Base-by-base conservation (phyloP, 805 yeast species). In the Pichia thaimueangensis region DNA sequence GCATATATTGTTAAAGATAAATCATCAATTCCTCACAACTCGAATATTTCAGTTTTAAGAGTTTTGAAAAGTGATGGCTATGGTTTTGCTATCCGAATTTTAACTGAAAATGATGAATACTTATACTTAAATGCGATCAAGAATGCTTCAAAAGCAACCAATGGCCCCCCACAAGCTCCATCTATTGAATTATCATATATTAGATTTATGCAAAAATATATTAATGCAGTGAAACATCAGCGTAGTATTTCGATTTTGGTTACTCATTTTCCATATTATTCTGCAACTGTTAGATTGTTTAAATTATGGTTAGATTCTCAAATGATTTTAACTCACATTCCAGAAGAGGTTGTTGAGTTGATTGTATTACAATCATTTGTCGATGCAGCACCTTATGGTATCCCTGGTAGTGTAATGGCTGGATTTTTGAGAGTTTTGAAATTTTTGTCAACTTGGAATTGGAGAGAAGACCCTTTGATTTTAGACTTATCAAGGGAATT, bases 251-350 rank as follows among this genome's bases (percentile, higher is more conserved):
- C 80, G 41, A 74, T 83, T 9, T 67, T 89, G 47, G 73, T 87
- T 2, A 82, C 79, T 44, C 76, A 83, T 41, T 85, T 71, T 64
- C 86, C 82, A 35, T 78, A 73, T 54, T 84, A 77, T 54, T 78
- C 95, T 1, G 79, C 95, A 6, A 77, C 91, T 0, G 91, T 85
- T 12, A 72, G 98, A 45, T 64, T 89, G 27, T 82, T 93, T 64
- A 93, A 93, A 62, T 74, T 74, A 52, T 93, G 98, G 97, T 69
- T 93, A 45, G 88, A 86, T 49, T 71, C 84, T 1, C 99, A 93
- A 57, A 60, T 86, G 39, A 68, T 93, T 24, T 65, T 82, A 30
- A 65, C 74, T 17, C 94, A 86, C 54, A 71, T 91, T 49, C 65
- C 73, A 13, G 95, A 88, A 39, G 95, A 87, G 56, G 67, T 86